Evolutionary conservation across 768 basidiomycete genomes (phyloP), one percentile per base, ranked within the genome.

Genomic region (Russula vinacea): DNA sequence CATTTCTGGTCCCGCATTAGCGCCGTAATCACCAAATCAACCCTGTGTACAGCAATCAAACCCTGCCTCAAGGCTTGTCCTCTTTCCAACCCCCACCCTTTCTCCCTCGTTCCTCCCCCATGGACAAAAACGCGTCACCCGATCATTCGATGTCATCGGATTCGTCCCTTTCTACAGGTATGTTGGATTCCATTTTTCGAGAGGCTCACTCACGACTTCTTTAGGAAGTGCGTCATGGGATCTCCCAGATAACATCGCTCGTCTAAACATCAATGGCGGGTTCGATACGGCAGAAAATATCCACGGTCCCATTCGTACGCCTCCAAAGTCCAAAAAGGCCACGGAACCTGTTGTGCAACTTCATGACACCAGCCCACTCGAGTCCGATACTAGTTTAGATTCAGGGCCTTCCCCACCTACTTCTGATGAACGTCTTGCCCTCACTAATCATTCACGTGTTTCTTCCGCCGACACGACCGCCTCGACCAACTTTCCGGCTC

Each of bases 401-500:
- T 90, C 89, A 2, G 42, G 68, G 55, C 47, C 67, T 57, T 89
- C 89, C 40, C 87, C 89, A 22, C 83, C 86, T 59, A 76, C 81
- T 50, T 81, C 85, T 66, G 87, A 89, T 68, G 85, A 87, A 74
- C 81, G 82, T 64, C 84, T 85, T 70, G 80, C 76, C 58, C 79
- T 83, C 33, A 60, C 69, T 22, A 85, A 87, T 67, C 90, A 91
- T 74, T 91, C 90, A 67, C 85, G 90, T 60, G 90, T 87, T 58
- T 90, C 89, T 32, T 91, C 90, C n/a, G 85, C 87, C 67, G 90
- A 91, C 75, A 87, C 86, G 37, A 81, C 85, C 33, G 78, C 80
- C 55, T 84, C 84, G 71, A 83, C 84, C 87, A 83, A 19, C 71
- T 78, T 58, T 84, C 83, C 77, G 54, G 78, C 77, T 64, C 67